Conservation (phyloP, 305 asterid genomes). For the Fraxinus sp. region DNA sequence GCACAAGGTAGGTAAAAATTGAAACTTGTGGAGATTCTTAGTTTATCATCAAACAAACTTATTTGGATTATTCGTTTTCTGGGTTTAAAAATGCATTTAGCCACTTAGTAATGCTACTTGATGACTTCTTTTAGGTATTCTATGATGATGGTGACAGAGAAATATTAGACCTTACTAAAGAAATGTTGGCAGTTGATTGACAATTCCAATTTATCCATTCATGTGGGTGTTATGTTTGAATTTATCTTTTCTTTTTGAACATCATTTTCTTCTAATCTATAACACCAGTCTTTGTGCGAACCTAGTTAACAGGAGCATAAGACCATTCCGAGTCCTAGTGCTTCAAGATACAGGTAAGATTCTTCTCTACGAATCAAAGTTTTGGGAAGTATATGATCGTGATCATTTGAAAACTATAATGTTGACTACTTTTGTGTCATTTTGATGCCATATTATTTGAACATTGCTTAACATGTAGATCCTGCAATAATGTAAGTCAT, state of each 20-base stretch:
- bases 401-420: background rate
- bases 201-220: constrained; percentile 23
- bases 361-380: background rate
- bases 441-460: background rate
- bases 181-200: constrained; percentile 32
- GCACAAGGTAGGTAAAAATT: constrained; percentile 31
- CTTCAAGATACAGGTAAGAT: constrained; percentile 13
- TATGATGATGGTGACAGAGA: constrained; percentile 41
- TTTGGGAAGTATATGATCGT: background rate
- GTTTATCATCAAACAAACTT: background rate
- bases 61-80: background rate
- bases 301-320: constrained; percentile 11
- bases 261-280: constrained; percentile 2
- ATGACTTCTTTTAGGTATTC: constrained; percentile 27
- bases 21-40: background rate
- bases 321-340: constrained; percentile 3
- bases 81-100: background rate
- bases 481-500: background rate
- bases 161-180: constrained; percentile 30
- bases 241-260: background rate
- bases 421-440: background rate
- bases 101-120: background rate
- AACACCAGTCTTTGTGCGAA: background rate
- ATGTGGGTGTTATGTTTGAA: constrained; percentile 18
- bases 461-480: background rate